Conservation (phyloP, 352 stramenopile species). For the Aphanomyces stellatus region DNA sequence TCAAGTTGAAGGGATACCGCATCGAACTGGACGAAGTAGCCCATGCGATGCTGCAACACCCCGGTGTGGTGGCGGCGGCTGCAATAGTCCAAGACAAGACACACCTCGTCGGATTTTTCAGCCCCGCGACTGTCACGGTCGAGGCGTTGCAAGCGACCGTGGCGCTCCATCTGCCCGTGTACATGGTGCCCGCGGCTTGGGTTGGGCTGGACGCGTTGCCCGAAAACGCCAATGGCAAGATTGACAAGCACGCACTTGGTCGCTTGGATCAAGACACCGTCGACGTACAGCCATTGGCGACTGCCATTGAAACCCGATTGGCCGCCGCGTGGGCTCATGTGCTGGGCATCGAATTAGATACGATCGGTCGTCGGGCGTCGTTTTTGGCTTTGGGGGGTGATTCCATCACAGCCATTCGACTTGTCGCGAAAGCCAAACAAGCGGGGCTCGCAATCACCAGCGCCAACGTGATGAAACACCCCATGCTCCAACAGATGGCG, state of each 20-base stretch:
- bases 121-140: conserved; percentile 21
- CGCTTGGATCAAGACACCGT: background rate
- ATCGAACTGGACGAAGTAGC: conserved; percentile 76
- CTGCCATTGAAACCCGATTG: background rate
- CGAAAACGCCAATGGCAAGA: background rate
- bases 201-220: conserved; percentile 32
- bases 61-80: conserved; percentile 33
- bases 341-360: background rate
- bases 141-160: background rate
- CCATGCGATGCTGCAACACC: conserved; percentile 39
- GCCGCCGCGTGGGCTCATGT: background rate
- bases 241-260: background rate
- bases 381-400: background rate
- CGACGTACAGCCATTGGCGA: background rate
- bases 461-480: background rate
- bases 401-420: background rate
- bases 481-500: background rate
- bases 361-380: background rate
- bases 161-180: background rate
- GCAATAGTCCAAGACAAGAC: conserved; percentile 48
- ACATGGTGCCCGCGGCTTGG: conserved; percentile 28
- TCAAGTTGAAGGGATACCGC: conserved; percentile 73
- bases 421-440: background rate
- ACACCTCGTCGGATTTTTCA: conserved; percentile 88
- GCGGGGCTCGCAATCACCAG: background rate